Percentiles rank a stretch among this genome's conserved stretches.
These are phyloP conservation scores for Mimosa pudica DNA, from an alignment of 306 rosid genomes.

Conservation along the genomic window DNA sequence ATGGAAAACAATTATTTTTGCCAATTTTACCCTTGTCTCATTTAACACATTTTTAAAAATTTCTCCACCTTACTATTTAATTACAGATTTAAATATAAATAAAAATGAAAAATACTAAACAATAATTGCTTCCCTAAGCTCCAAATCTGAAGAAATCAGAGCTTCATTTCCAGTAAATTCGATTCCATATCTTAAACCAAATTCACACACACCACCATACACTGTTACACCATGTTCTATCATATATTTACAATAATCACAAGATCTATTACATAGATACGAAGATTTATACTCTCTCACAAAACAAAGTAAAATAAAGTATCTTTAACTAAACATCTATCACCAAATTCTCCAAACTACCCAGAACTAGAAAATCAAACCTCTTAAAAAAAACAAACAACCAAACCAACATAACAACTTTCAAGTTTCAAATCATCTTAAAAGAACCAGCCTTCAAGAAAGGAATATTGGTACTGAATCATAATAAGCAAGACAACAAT, in stretches of 20 bases:
- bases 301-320: not conserved
- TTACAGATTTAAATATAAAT: not conserved
- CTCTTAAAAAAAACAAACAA: conserved; percentile 1
- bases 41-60: no score
- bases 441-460: conserved; percentile 68
- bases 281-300: not conserved
- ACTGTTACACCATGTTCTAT: not conserved
- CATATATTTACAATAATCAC: conserved; percentile 30
- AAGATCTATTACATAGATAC: not conserved
- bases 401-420: not conserved
- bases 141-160: not conserved
- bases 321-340: not conserved
- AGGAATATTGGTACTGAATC: conserved; percentile 37
- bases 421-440: conserved; percentile 15
- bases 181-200: not conserved
- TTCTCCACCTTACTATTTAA: no score
- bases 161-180: not conserved
- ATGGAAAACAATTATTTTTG: no score
- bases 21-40: no score
- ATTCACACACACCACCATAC: not conserved
- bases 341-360: not conserved
- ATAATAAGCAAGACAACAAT: no score
- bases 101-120: not conserved
- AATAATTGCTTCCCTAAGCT: not conserved
- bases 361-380: conserved; percentile 14